A percentile compares a stretch with the other conserved stretches of the same genome.
Evolutionary conservation across 1,284 basidiomycete genomes (phyloP).

Genomic region (Ganoderma resinaceum): DNA sequence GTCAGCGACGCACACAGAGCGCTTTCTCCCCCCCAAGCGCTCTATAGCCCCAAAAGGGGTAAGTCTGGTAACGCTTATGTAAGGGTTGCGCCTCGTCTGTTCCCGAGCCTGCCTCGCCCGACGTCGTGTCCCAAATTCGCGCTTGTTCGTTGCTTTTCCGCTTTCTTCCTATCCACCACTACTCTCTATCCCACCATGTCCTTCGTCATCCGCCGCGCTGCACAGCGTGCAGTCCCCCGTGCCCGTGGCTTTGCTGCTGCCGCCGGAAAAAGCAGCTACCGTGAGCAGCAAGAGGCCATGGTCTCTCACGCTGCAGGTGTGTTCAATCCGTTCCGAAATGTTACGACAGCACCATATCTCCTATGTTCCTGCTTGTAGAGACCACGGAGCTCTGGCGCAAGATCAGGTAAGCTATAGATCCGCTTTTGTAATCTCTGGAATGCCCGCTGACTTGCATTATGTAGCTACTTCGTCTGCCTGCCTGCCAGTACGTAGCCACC

Average conservation of each 20-base stretch:
- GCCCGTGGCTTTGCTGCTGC: conserved; percentile 49
- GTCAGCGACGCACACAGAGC: conserved; percentile 31
- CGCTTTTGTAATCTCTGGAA: no score
- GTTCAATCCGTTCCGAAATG: conserved; percentile 22
- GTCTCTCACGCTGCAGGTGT: conserved; percentile 74
- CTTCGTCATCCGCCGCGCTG: conserved; percentile 58
- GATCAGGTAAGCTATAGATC: conserved; percentile 65
- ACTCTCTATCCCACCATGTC: conserved; percentile 52
- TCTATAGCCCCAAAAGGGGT: conserved; percentile 4
- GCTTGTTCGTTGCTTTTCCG: conserved; percentile 28
- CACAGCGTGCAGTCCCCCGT: conserved; percentile 50
- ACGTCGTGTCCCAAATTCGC: conserved; percentile 34
- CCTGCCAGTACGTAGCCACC: conserved; percentile 65
- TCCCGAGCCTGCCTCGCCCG: conserved; percentile 32
- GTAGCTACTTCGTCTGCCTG: conserved; percentile 76
- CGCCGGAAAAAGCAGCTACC: conserved; percentile 51
- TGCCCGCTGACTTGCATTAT: not conserved
- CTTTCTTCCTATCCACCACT: conserved; percentile 35
- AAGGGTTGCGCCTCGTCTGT: conserved; percentile 29
- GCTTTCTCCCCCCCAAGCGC: not conserved
- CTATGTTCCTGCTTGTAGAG: conserved; percentile 47
- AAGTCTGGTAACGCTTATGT: conserved; percentile 21
- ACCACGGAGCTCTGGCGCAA: conserved; percentile 85
- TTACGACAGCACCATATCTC: conserved; percentile 10
- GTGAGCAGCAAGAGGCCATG: conserved; percentile 63